These are phyloP conservation scores for Talaromyces trachyspermus DNA, from an alignment of 495 filamentous ascomycete genomes.

Conservation along the genomic window DNA sequence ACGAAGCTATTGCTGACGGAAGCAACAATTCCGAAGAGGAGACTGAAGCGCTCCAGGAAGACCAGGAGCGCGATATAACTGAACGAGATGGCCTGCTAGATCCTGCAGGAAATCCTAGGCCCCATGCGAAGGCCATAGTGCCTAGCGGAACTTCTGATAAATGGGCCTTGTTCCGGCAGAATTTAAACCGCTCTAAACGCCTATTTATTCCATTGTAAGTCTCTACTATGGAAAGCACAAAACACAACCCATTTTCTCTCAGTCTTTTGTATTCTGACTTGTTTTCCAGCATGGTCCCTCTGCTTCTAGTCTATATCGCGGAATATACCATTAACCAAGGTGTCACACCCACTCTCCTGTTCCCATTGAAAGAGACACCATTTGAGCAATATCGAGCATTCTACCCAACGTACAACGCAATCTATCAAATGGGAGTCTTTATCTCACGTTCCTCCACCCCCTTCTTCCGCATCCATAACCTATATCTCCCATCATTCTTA, in stretches of 20 bases:
- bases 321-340: conserved; percentile 98
- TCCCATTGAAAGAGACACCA: conserved; percentile 65
- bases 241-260: not conserved
- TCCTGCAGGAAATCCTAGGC: conserved; percentile 14
- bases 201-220: conserved; percentile 64
- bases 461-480: conserved; percentile 69
- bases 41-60: conserved; percentile 37
- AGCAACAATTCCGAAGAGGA: conserved; percentile 38
- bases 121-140: conserved; percentile 17
- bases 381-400: conserved; percentile 79
- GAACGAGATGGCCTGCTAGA: conserved; percentile 36
- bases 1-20: conserved; percentile 11
- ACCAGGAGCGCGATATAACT: conserved; percentile 15
- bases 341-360: conserved; percentile 81
- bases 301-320: conserved; percentile 85
- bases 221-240: too few relatives aligned
- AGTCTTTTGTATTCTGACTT: conserved; percentile 17
- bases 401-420: conserved; percentile 84
- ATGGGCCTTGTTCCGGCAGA: conserved; percentile 36
- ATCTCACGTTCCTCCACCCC: conserved; percentile 84
- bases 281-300: conserved; percentile 68
- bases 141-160: conserved; percentile 5
- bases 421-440: conserved; percentile 93
- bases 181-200: conserved; percentile 43
- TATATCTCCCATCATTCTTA: conserved; percentile 79